These are phyloP conservation scores for Scenedesmus sp. DNA, from an alignment of 163 green algal species.

Conservation along the genomic window DNA sequence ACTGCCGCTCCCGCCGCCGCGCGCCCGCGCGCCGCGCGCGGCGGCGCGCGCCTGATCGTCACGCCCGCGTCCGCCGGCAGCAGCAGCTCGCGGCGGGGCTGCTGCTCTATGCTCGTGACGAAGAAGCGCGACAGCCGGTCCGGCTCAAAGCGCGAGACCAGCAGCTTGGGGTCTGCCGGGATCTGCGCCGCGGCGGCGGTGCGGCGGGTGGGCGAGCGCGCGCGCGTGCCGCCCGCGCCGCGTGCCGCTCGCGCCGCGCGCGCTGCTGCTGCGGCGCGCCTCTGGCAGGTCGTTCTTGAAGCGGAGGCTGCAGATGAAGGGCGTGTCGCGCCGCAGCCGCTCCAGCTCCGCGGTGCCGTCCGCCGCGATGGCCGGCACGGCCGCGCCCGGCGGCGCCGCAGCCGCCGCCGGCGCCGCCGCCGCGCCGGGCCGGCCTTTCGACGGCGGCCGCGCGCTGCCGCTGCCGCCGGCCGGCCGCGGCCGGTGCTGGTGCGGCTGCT, in stretches of 20 bases:
- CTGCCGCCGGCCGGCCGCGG: neutral
- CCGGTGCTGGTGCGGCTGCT: neutral
- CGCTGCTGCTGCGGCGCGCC: constrained; percentile 51
- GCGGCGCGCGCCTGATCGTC: constrained; percentile 11
- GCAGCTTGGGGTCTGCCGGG: constrained; percentile 42
- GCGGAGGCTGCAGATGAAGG: constrained; percentile 80
- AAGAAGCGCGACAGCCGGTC: constrained; percentile 28
- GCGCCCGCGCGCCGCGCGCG: neutral
- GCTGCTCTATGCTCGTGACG: constrained; percentile 32
- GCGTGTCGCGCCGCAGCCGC: constrained; percentile 71
- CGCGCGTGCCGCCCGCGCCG: too few relatives aligned
- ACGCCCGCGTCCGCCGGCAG: constrained; percentile 41
- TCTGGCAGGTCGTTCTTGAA: constrained; percentile 88
- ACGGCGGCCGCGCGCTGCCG: constrained; percentile 2
- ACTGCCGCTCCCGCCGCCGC: neutral
- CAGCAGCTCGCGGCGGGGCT: constrained; percentile 36
- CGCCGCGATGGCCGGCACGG: constrained; percentile 25
- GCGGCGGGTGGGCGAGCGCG: too few relatives aligned
- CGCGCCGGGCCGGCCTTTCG: neutral
- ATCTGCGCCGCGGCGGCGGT: too few relatives aligned
- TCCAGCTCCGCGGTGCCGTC: constrained; percentile 38
- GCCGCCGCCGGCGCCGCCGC: constrained; percentile 2
- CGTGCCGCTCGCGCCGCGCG: too few relatives aligned
- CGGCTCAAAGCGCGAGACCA: constrained; percentile 31
- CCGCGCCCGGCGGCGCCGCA: neutral